Evolutionary conservation across 116 monocot species (phyloP).

Genomic region (Phalaenopsis hybrid): DNA sequence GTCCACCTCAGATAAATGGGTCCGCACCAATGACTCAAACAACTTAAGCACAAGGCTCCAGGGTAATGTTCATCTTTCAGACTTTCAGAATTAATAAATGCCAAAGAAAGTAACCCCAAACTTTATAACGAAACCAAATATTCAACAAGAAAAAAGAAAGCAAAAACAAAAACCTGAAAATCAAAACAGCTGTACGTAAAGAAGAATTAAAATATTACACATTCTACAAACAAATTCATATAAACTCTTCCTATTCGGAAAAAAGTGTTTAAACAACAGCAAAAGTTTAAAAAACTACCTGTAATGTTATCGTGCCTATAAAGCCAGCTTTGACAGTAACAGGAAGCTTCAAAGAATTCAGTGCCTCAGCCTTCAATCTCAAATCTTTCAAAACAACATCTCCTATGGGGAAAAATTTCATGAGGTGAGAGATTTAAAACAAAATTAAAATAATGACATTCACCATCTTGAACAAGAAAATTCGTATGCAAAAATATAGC

Average conservation of each 20-base stretch:
- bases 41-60: no score
- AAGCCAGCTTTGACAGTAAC: constrained; percentile 88
- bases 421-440: background rate
- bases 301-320: constrained; percentile 90
- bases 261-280: background rate
- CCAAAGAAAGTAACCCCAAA: background rate
- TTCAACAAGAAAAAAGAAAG: background rate
- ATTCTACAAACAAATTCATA: background rate
- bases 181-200: background rate
- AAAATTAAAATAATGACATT: background rate
- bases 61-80: background rate
- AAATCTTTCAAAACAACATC: constrained; percentile 92
- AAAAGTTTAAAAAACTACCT: constrained; percentile 40
- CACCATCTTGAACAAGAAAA: background rate
- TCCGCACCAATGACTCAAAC: no score
- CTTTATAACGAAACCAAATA: background rate
- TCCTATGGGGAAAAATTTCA: constrained; percentile 33
- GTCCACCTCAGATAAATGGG: no score
- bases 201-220: background rate
- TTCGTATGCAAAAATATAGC: background rate
- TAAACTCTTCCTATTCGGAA: background rate
- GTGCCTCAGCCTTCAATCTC: constrained; percentile 90
- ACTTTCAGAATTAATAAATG: background rate
- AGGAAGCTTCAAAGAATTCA: constrained; percentile 88
- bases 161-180: background rate